A percentile compares a stretch with the other conserved stretches of the same genome.
Conservation (phyloP, 305 asterid species). For the Plantago coronopus region DNA sequence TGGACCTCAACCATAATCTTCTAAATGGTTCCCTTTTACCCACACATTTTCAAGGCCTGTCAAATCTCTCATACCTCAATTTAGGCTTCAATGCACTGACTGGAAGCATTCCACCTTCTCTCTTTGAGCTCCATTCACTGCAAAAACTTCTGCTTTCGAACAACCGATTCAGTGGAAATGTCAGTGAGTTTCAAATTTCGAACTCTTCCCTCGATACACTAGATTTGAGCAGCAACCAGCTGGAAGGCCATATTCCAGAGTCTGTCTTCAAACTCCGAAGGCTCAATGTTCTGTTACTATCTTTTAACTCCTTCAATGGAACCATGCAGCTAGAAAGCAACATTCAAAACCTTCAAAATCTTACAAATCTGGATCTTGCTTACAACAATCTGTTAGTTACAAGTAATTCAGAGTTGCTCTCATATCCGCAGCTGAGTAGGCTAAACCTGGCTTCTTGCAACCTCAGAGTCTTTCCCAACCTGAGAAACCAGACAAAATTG, state of each 20-base stretch:
- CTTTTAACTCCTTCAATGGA: slow-evolving; percentile 45
- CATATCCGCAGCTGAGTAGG: slow-evolving; percentile 36
- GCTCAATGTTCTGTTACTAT: slow-evolving; percentile 37
- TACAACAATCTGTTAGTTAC: slow-evolving; percentile 43
- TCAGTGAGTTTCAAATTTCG: slow-evolving; percentile 16
- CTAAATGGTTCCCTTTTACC: slow-evolving; percentile 42
- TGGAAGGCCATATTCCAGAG: slow-evolving; percentile 41
- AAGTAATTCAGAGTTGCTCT: slow-evolving; percentile 23
- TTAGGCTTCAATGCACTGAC: slow-evolving; percentile 34
- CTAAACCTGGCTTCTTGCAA: slow-evolving; percentile 61
- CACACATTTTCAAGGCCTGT: slow-evolving; percentile 52
- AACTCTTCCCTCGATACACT: slow-evolving; percentile 29
- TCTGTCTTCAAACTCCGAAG: slow-evolving; percentile 35
- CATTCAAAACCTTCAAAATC: slow-evolving; percentile 28
- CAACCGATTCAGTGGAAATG: slow-evolving; percentile 47
- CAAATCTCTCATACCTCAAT: slow-evolving; percentile 25
- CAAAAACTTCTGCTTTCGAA: slow-evolving; percentile 40
- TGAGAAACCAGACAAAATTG: slow-evolving; percentile 46
- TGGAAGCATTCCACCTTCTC: slow-evolving; percentile 45
- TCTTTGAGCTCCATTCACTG: slow-evolving; percentile 46
- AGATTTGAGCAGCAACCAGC: slow-evolving; percentile 46
- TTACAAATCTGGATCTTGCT: slow-evolving; percentile 41
- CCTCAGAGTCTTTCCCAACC: slow-evolving; percentile 36
- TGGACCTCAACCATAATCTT: slow-evolving; percentile 50
- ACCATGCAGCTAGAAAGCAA: slow-evolving; percentile 29